Base-by-base conservation (phyloP, 2,329 filamentous ascomycete genomes). In the Dendryphion nanum region DNA sequence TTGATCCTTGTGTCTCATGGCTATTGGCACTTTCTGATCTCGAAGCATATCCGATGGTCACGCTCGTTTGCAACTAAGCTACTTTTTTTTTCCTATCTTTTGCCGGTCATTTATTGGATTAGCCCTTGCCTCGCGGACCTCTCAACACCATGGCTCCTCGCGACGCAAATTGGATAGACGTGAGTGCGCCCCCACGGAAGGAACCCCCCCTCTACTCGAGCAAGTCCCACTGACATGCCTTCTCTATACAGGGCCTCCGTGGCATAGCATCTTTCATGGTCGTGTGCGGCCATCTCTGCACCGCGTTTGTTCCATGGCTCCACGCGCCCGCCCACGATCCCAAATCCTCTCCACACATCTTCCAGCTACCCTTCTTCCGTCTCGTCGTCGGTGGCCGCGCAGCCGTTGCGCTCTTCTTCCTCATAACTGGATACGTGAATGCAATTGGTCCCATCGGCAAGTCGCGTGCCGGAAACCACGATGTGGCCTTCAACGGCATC, bases 341-440 rank as follows among this genome's bases (percentile, higher is more conserved):
- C 33, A 69, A 69, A 18, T 63, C 64, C 3, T 53, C 67, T 2
- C 73, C 76, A 4, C 68, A 71, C 33, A 47, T 79, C 19, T 70
- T 81, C 42, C 79, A 83, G 59, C 68, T 72, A 28, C 80, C 79
- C 12, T 76, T 78, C 50, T 64, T 83, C 41, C 76, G 80, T 39
- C 72, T 83, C 33, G 67, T 77, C 26, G 69, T 76, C 34, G 78
- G 81, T 52, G 79, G 63, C 32, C 60, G 62, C 42, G 55, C 52
- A 42, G 62, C 62, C 24, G 63, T 66, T 13, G 62, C 62, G 8
- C 51, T 66, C 31, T 66, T 66, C 51, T 64, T 66, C 55, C 59
- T 66, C 44, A 62, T 89, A 35, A 88, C 85, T 1, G 79, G 79
- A 40, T 83, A 81, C 51, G 79, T 82, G 35, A 82, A 81, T 62